Base-by-base conservation (phyloP, 148 eudicot species). In the Chenopodium suecicum region DNA sequence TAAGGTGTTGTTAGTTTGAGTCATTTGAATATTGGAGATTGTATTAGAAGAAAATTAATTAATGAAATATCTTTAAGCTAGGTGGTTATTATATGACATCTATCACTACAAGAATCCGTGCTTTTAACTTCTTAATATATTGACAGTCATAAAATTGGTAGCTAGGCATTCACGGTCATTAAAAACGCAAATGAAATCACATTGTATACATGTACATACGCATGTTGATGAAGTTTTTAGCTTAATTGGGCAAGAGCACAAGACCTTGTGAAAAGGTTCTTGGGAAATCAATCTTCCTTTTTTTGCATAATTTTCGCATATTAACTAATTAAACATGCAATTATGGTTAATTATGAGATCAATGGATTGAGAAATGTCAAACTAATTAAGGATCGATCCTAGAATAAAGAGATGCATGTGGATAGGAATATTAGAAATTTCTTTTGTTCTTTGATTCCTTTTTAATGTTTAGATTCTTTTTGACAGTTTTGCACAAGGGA, bases 401-500 rank as follows among this genome's bases (percentile, higher is more conserved):
- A 23, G 10, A n/a, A 41, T 41, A 41, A 41, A n/a, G 76, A 47
- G 60, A 47, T 44, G 76, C 76, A 73, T 73, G 76, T 73, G 60
- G 76, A 48, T 73, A 73, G 76, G 76, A 47, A 73, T 73, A 44
- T 41, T 44, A 73, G 31, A 73, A 46, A 48, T 48, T 73, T 19
- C 4, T 44, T 47, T 44, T 73, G 76, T 73, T 73, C 60, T 48
- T 73, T 73, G 60, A 73, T 73, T 46, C 60, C 76, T 46, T 73
- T 50, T 73, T n/a, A 73, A 41, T 73, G 76, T 73, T 46, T 48
- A 73, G 60, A 25, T 46, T 73, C 32, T 32, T 73, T 73, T 73
- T 47, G 34, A 23, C 31, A 46, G 48, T 10, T 73, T 47, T 47
- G 46, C 20, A 7, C 23, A 41, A 41, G 74, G 50, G 50, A 37